Evolutionary conservation across 257 asterid species (phyloP), one percentile per base, ranked within the genome.

Genomic region (Marsdenia floribunda): DNA sequence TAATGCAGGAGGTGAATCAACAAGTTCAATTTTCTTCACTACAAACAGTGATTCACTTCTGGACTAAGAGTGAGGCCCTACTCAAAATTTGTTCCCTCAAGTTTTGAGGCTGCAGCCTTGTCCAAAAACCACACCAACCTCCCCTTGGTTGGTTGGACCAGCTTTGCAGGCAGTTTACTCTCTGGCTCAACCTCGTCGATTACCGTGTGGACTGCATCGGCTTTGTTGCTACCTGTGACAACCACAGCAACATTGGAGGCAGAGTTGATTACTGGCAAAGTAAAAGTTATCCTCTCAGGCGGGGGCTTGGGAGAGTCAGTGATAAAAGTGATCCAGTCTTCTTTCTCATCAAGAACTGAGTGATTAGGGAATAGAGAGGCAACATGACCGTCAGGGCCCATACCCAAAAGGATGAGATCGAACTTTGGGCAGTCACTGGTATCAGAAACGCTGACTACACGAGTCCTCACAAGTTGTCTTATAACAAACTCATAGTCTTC

Each of bases 71-170:
- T 73, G 24, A 52, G 67, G 64, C 80, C 80, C 78, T 83, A 85
- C 81, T 83, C 88, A 84, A 84, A 82, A 69, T 85, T 83, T 59
- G 61, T 72, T 22, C 76, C 68, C 21, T 86, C 90, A 49, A 87
- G 88, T 73, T 89, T 91, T 26, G 96, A 80, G 15, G 93, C 96
- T 69, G 98, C 98, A 66, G 79, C 85, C 57, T 50, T 74, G 78
- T 91, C 97, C 49, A 93, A 80, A 85, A 93, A 93, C 98, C 98
- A 91, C 59, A 90, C 96, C 88, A 91, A 70, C 66, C 86, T 88
- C 67, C 97, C 96, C 1, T 83, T 80, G 59, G 77, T 74, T 22
- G 96, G 98, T 80, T 64, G 84, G 78, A 90, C 90, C 89, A 93
- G 78, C 83, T 81, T 84, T 7, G 86, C 96, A 0, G 98, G 98